Conservation (phyloP, 148 eudicot species). For the Suaeda aralocaspica region DNA sequence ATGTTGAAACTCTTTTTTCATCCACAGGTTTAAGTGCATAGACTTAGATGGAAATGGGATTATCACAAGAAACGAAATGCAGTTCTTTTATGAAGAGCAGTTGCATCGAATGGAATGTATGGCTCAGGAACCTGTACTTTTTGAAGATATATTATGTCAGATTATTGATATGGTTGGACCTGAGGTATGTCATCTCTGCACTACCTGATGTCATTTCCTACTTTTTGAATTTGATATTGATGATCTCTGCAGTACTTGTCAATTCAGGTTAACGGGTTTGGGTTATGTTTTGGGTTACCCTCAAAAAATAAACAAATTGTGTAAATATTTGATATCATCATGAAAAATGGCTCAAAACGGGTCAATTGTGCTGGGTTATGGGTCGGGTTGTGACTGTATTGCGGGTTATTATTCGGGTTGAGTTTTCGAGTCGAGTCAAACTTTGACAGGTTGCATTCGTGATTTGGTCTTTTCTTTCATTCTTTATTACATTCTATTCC, state of each 20-base stretch:
- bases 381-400: too few relatives aligned
- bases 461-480: neutral
- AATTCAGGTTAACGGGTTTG: too few relatives aligned
- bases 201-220: neutral
- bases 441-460: neutral
- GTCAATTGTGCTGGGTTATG: too few relatives aligned
- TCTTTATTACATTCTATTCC: neutral
- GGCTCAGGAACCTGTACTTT: slow-evolving; percentile 96
- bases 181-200: slow-evolving; percentile 48
- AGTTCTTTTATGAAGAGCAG: slow-evolving; percentile 95
- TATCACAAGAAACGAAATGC: slow-evolving; percentile 87
- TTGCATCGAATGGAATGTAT: slow-evolving; percentile 98
- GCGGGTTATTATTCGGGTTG: too few relatives aligned
- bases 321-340: too few relatives aligned
- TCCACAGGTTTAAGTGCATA: slow-evolving; percentile 89
- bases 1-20: neutral
- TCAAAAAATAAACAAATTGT: too few relatives aligned
- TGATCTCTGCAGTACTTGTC: too few relatives aligned
- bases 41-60: slow-evolving; percentile 92
- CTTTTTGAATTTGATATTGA: neutral
- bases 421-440: too few relatives aligned
- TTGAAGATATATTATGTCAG: slow-evolving; percentile 97
- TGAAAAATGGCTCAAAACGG: too few relatives aligned
- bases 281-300: too few relatives aligned
- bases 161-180: slow-evolving; percentile 91